phyloP scores from a whole-genome alignment of 306 rosid genomes.

The Acmispon strigosus region DNA sequence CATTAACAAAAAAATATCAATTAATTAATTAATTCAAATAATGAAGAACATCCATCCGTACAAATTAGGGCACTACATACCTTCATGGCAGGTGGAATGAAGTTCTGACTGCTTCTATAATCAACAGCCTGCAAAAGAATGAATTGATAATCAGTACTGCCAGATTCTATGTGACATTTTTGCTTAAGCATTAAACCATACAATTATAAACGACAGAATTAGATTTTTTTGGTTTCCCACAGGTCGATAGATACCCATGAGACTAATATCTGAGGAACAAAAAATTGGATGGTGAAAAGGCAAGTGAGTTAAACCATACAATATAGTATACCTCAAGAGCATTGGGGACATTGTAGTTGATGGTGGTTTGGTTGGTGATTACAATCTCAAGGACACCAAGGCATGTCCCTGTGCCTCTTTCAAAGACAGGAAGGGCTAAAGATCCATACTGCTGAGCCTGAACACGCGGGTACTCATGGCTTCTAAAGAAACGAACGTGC shows the following conservation, averaged over 20 bases:
- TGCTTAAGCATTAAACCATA: too few species aligned
- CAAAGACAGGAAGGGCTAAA: conserved; percentile 47
- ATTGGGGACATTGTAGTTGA: conserved; percentile 9
- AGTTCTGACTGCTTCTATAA: conserved; percentile 39
- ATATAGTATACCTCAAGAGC: too few species aligned
- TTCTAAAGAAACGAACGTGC: conserved; percentile 30
- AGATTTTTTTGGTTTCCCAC: too few species aligned
- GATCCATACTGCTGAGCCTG: conserved; percentile 23
- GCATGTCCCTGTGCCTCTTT: conserved; percentile 37
- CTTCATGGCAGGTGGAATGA: conserved; percentile 30
- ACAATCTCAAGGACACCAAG: conserved; percentile 46
- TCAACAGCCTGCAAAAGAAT: conserved; percentile 34
- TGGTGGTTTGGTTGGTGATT: conserved; percentile 17
- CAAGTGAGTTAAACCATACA: too few species aligned
- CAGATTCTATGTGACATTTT: too few species aligned
- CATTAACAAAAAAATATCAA: background rate
- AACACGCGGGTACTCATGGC: conserved; percentile 33
- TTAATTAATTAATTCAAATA: background rate
- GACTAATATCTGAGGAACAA: too few species aligned
- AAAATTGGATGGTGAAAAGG: too few species aligned
- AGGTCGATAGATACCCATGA: too few species aligned
- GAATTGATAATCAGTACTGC: too few species aligned
- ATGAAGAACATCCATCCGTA: background rate
- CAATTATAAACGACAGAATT: too few species aligned
- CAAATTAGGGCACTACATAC: background rate